A percentile compares a stretch with the other conserved stretches of the same genome.
Conservation (phyloP, 495 filamentous ascomycete genomes). For the Penicillium dipodomyicola region DNA sequence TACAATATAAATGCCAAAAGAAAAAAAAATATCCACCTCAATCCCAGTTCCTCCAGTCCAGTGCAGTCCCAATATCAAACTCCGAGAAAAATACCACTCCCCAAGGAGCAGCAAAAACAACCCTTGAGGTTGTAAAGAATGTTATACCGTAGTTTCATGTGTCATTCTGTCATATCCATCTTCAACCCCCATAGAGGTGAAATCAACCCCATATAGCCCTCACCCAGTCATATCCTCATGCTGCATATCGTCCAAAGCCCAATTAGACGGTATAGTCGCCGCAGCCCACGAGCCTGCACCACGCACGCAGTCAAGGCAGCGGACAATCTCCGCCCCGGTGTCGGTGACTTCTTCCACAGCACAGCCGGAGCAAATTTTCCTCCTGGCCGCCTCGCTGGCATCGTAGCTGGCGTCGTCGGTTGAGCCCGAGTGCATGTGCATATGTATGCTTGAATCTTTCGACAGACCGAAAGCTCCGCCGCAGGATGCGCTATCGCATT, state of each 20-base stretch:
- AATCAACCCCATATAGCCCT: background rate
- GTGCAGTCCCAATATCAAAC: slow-evolving; percentile 2
- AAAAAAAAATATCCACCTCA: background rate
- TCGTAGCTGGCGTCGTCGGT: slow-evolving; percentile 8
- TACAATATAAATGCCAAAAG: background rate
- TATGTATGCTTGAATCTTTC: background rate
- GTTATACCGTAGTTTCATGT: slow-evolving; percentile 4
- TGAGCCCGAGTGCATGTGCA: slow-evolving; percentile 4
- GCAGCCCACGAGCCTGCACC: slow-evolving; percentile 17
- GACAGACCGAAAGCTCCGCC: slow-evolving; percentile 4
- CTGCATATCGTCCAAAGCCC: slow-evolving; percentile 19
- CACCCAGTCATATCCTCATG: slow-evolving; percentile 4
- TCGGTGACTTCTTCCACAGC: slow-evolving; percentile 45
- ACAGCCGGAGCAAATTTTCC: slow-evolving; percentile 44
- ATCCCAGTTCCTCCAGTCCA: background rate
- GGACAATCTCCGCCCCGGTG: slow-evolving; percentile 37
- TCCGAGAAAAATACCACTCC: slow-evolving; percentile 3
- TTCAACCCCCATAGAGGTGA: background rate
- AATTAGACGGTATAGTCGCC: slow-evolving; percentile 8
- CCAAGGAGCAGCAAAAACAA: slow-evolving; percentile 4
- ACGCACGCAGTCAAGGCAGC: slow-evolving; percentile 41
- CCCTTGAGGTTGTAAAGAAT: background rate
- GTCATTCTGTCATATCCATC: background rate
- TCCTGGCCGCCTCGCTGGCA: slow-evolving; percentile 6
- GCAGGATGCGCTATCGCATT: slow-evolving; percentile 42